phyloP scores from a whole-genome alignment of 2,329 filamentous ascomycete species.

The Fonsecaea multimorphosa region DNA sequence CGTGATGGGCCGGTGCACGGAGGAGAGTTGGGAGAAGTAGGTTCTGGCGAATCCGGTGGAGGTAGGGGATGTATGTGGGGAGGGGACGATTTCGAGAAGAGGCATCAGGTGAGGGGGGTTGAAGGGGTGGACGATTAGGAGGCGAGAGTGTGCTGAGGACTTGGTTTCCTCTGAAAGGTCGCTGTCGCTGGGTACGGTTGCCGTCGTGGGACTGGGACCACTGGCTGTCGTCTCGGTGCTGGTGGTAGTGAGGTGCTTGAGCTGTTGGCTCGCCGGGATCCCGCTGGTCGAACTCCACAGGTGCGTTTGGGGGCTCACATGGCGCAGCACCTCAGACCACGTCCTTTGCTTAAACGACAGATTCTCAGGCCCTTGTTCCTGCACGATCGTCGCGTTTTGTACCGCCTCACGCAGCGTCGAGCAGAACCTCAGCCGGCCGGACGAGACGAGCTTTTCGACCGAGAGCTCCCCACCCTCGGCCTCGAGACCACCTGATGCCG shows the following conservation, averaged over 20 bases:
- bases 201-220: no score
- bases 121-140: constrained; percentile 66
- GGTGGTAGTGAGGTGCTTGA: constrained; percentile 50
- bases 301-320: constrained; percentile 51
- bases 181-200: constrained; percentile 10
- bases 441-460: constrained; percentile 34
- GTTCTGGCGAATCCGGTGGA: constrained; percentile 55
- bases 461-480: constrained; percentile 5
- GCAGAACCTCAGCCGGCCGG: constrained; percentile 46
- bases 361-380: constrained; percentile 66
- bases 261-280: constrained; percentile 61
- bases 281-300: constrained; percentile 66
- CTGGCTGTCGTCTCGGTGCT: no score
- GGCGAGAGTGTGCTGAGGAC: constrained; percentile 38
- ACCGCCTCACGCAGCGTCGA: constrained; percentile 51
- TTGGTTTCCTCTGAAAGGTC: neutral
- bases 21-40: constrained; percentile 91
- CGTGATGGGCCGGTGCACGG: constrained; percentile 96
- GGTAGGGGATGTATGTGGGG: constrained; percentile 48
- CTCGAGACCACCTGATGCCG: no score
- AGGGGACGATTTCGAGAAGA: constrained; percentile 63
- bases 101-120: constrained; percentile 69
- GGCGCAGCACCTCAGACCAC: constrained; percentile 59
- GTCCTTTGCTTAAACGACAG: constrained; percentile 57
- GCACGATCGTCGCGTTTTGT: constrained; percentile 57